Evolutionary conservation across 805 yeast species (phyloP).

Genomic region (Cyberlindnera maritima): DNA sequence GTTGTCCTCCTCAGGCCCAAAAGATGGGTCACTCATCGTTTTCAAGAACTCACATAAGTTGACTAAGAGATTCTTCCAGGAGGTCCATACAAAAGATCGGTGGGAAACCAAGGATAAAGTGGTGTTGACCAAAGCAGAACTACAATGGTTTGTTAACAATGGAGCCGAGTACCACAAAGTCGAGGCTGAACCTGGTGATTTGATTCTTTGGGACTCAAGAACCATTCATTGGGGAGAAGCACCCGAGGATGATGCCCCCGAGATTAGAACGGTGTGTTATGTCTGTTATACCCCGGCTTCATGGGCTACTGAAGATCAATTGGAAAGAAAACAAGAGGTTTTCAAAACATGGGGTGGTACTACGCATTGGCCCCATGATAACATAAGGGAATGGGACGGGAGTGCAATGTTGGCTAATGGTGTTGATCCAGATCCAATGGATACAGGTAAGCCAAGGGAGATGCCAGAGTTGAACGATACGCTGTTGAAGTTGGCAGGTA

Average conservation of each 20-base stretch:
- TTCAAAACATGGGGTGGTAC: conserved; percentile 29
- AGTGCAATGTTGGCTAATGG: conserved; percentile 20
- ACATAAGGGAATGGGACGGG: conserved; percentile 20
- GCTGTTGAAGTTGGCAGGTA: conserved; percentile 30
- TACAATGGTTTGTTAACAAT: conserved; percentile 28
- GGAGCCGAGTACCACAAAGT: conserved; percentile 32
- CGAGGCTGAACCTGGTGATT: conserved; percentile 33
- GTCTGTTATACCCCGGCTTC: conserved; percentile 32
- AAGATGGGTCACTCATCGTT: conserved; percentile 34
- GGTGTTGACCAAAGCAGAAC: conserved; percentile 22
- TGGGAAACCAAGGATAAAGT: conserved; percentile 29
- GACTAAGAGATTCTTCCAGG: conserved; percentile 27
- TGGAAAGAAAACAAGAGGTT: conserved; percentile 21
- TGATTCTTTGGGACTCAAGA: conserved; percentile 36
- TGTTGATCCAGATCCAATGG: conserved; percentile 23
- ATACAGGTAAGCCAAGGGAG: conserved; percentile 25
- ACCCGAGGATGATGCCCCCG: conserved; percentile 25
- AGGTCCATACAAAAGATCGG: conserved; percentile 11
- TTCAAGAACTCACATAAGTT: conserved; percentile 27
- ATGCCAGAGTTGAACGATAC: conserved; percentile 28
- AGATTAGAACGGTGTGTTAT: conserved; percentile 31
- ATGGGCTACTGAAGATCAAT: conserved; percentile 30
- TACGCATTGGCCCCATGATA: conserved; percentile 35
- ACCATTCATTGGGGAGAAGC: conserved; percentile 31
- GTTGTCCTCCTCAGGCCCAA: conserved; percentile 26